phyloP scores from a whole-genome alignment of 2,329 filamentous ascomycete species.

The Aspergillus arachidicola region DNA sequence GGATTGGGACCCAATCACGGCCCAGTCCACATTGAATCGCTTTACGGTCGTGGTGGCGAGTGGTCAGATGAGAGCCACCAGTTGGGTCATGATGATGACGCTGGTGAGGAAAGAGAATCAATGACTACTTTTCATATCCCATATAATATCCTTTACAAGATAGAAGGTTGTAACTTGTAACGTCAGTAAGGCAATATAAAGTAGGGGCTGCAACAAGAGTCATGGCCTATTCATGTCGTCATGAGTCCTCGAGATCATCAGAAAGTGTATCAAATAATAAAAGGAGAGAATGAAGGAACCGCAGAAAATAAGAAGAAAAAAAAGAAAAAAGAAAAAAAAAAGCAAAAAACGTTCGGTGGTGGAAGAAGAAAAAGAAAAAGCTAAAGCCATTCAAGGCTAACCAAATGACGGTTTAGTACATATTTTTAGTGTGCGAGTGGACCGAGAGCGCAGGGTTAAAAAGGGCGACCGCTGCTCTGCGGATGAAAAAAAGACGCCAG shows the following conservation, averaged over 20 bases:
- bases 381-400: neutral
- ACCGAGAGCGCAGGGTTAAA: slow-evolving; percentile 37
- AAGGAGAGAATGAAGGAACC: slow-evolving; percentile 2
- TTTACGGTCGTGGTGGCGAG: slow-evolving; percentile 22
- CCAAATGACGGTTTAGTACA: neutral
- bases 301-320: slow-evolving; percentile 11
- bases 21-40: slow-evolving; percentile 7
- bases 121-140: neutral
- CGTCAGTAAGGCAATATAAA: neutral
- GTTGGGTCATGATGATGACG: slow-evolving; percentile 1
- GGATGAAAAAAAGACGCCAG: slow-evolving; percentile 19
- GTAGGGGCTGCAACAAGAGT: neutral
- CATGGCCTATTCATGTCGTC: neutral
- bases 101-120: neutral
- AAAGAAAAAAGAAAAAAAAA: neutral
- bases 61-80: slow-evolving; percentile 13
- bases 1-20: slow-evolving; percentile 18
- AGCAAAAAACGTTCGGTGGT: slow-evolving; percentile 4
- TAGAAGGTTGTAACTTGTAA: neutral
- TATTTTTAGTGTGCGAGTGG: slow-evolving; percentile 24
- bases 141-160: neutral
- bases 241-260: neutral
- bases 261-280: neutral
- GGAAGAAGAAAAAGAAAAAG: slow-evolving; percentile 14
- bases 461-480: slow-evolving; percentile 32